phyloP scores from a whole-genome alignment of 331 rosid genomes.

The Quercus lobata region DNA sequence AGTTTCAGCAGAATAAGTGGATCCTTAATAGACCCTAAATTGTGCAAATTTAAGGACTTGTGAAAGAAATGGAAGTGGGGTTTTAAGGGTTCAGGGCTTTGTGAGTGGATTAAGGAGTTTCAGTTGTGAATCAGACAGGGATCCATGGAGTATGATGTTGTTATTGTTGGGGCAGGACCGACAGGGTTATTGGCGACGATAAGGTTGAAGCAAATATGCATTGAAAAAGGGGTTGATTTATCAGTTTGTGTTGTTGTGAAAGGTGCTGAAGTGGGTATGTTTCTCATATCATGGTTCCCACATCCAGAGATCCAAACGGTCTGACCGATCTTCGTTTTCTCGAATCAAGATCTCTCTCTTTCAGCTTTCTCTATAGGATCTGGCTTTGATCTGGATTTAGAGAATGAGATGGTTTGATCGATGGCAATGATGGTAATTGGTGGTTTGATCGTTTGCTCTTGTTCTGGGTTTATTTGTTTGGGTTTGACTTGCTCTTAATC shows the following conservation, averaged over 20 bases:
- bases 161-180: slow-evolving; percentile 86
- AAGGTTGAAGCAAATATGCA: slow-evolving; percentile 73
- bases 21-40: not conserved
- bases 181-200: slow-evolving; percentile 88
- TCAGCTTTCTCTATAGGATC: too few species aligned
- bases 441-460: too few species aligned
- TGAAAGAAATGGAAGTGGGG: slow-evolving; percentile 6
- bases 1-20: too few species aligned
- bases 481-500: too few species aligned
- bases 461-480: too few species aligned
- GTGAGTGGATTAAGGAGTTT: slow-evolving; percentile 32
- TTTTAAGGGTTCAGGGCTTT: slow-evolving; percentile 17
- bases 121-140: slow-evolving; percentile 43
- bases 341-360: too few species aligned
- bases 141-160: slow-evolving; percentile 75
- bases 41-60: not conserved
- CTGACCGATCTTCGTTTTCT: too few species aligned
- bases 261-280: slow-evolving; percentile 85
- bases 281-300: not conserved
- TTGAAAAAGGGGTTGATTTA: slow-evolving; percentile 47
- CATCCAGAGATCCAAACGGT: too few species aligned
- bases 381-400: too few species aligned
- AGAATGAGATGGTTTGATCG: too few species aligned
- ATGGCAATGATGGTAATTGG: too few species aligned
- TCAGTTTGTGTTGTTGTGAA: slow-evolving; percentile 90